Evolutionary conservation across 352 stramenopile species (phyloP).

Genomic region (Globisporangium viniferum): DNA sequence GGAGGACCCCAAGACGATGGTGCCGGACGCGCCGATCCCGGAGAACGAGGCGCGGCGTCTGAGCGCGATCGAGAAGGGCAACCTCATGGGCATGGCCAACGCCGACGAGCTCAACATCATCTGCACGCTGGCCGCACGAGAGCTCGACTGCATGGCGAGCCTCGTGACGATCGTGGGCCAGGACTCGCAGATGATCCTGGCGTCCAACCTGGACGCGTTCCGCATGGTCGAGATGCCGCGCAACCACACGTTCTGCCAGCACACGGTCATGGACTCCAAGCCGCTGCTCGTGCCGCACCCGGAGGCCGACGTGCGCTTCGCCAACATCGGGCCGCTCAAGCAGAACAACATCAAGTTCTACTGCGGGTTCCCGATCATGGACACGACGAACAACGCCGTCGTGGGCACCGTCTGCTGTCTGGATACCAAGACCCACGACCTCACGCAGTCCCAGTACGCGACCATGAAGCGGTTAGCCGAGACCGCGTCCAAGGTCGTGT

Average conservation of each 20-base stretch:
- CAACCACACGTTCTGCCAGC: constrained; percentile 33
- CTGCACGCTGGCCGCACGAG: constrained; percentile 48
- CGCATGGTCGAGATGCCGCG: constrained; percentile 18
- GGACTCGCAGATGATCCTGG: constrained; percentile 40
- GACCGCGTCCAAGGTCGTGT: constrained; percentile 43
- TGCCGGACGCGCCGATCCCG: constrained; percentile 32
- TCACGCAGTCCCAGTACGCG: constrained; percentile 28
- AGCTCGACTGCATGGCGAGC: constrained; percentile 52
- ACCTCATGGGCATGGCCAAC: constrained; percentile 37
- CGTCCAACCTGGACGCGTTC: constrained; percentile 25
- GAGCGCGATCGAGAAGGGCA: constrained; percentile 32
- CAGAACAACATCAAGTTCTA: constrained; percentile 33
- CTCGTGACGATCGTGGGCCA: constrained; percentile 58
- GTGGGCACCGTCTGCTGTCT: constrained; percentile 37
- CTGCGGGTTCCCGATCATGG: constrained; percentile 32
- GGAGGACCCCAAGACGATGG: not conserved
- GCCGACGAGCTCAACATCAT: constrained; percentile 61
- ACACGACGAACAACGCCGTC: constrained; percentile 14
- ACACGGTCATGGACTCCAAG: constrained; percentile 35
- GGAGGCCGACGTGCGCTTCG: constrained; percentile 53
- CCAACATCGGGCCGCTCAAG: constrained; percentile 21
- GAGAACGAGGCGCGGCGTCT: constrained; percentile 39
- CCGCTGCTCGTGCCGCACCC: constrained; percentile 50
- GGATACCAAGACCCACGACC: constrained; percentile 33
- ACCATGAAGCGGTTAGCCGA: constrained; percentile 28